A percentile compares a stretch with the other conserved stretches of the same genome.
Evolutionary conservation across 176 grass and related monocot species (phyloP).

Genomic region (Oryza australiensis): DNA sequence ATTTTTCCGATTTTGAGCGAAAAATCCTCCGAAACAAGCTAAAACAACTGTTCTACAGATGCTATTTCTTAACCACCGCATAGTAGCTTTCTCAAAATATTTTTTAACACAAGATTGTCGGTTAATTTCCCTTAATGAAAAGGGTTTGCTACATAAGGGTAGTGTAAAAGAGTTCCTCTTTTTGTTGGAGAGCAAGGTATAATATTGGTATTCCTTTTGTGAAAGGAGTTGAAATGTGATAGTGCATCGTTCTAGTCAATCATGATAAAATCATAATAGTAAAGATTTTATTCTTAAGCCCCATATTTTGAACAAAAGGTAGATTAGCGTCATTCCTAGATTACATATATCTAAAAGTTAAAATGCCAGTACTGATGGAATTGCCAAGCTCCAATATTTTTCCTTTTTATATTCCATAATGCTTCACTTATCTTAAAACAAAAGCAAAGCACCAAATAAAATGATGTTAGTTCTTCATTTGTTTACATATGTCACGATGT

Average conservation of each 20-base stretch:
- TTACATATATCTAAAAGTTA: slow-evolving; percentile 21
- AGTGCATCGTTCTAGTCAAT: background rate
- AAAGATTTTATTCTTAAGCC: slow-evolving; percentile 33
- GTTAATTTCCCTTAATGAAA: background rate
- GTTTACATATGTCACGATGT: slow-evolving; percentile 33
- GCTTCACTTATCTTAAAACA: slow-evolving; percentile 30
- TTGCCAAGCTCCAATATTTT: background rate
- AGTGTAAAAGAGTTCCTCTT: no score
- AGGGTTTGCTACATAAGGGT: background rate
- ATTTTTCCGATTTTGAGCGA: background rate
- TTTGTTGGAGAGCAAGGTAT: background rate
- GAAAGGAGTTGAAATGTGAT: slow-evolving; percentile 9
- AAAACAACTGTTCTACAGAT: background rate
- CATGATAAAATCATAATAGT: slow-evolving; percentile 20
- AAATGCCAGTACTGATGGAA: slow-evolving; percentile 24
- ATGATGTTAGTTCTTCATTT: slow-evolving; percentile 19
- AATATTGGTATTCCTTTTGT: background rate
- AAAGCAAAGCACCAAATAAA: slow-evolving; percentile 26
- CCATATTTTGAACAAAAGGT: slow-evolving; percentile 5
- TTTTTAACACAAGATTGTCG: background rate
- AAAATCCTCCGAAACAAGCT: background rate
- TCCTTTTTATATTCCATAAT: background rate
- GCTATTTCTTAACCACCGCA: background rate
- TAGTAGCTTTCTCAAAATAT: background rate
- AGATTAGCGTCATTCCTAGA: background rate